Base-by-base conservation (phyloP, 345 rosid species). In the Raphanus raphanistrum region DNA sequence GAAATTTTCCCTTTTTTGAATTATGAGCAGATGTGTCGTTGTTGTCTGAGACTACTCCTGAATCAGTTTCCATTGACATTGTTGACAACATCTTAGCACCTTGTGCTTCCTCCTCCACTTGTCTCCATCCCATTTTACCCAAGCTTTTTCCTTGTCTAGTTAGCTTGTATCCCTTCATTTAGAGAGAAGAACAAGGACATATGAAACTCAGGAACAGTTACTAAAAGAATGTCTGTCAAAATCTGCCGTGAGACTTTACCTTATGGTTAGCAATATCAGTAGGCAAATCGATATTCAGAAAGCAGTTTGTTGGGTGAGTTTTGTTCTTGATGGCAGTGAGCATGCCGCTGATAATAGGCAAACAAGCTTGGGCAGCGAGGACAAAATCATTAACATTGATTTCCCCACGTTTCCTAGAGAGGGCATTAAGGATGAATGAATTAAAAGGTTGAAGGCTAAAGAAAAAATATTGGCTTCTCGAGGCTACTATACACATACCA, bases 361-460 rank as follows among this genome's bases (percentile, higher is more conserved):
- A 66, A 83, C 98, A 90, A 72, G 98, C 98, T 85, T 89, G 87
- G 17, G 97, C 96, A 82, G 90, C 89, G 73, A 87, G 86, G 11
- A 75, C 75, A 79, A 68, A 94, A 79, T 94, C 91, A 55, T 88
- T 66, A 57, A 65, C 68, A 54, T 81, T 80, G 86, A 91, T 88
- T 81, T 85, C 80, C 68, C 94, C 88, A 80, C 84, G 87, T 77
- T 84, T 82, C 97, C 96, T 92, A 5, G 36, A 32, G 36, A 52
- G 48, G 84, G 76, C 64, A 66, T 63, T n/a, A 41, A 29, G 31
- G 36, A 28, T 54, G 27, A 36, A 25, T 61, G 36, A 48, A 61
- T 6, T 36, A 50, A 2, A 70, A 63, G 28, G 21, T 21, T 67
- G 21, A 48, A 50, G 70, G 55, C 38, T 69, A 61, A n/a, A 69